Base-by-base conservation (phyloP, 163 green algal genomes). In the Chlamydomonas reinhardtii region DNA sequence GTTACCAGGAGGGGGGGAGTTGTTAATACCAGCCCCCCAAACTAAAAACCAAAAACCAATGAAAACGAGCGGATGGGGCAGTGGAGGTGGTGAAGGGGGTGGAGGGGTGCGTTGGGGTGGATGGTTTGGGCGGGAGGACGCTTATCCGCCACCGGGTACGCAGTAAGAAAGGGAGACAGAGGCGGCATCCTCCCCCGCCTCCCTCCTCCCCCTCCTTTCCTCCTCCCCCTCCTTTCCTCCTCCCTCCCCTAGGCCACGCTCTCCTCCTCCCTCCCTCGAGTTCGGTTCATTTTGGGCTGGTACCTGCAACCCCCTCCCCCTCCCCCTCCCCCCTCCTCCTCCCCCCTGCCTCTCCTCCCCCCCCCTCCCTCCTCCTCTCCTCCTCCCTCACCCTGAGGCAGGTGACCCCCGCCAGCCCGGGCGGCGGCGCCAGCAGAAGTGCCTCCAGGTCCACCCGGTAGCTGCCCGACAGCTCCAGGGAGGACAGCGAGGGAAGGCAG, bases 381-480 rank as follows among this genome's bases (percentile, higher is more conserved):
- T 4, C 20, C 15, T 12, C 73, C 48, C 16, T 2, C 4, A 74
- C 76, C 76, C 62, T 34, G 27, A 83, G 76, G 35, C 35, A 64
- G 4, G 76, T 83, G 35, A 83, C 62, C 31, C 37, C 35, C 24
- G 37, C 66, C 3, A 74, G 14, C 29, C 62, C 76, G 27, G 76
- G 76, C 48, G 48, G 48, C 48, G 48, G 48, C 48, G 48, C 48
- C 76, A 83, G 62, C 62, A 83, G 76, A 62, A 83, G 61, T 29
- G 62, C 62, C 4, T 83, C 76, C 76, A 83, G 76, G 35, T 83
- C 76, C 61, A 83, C 15, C 20, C 76, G 59, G 59, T 65, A 73
- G 24, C 37, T 62, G 34, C 52, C 22, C 14, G 39, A 12, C 19
- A 83, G 37, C 61, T 83, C 76, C 59, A 83, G 59, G 20, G 22